phyloP scores from a whole-genome alignment of 805 yeast species.

The Suhomyces tanzawaensis region DNA sequence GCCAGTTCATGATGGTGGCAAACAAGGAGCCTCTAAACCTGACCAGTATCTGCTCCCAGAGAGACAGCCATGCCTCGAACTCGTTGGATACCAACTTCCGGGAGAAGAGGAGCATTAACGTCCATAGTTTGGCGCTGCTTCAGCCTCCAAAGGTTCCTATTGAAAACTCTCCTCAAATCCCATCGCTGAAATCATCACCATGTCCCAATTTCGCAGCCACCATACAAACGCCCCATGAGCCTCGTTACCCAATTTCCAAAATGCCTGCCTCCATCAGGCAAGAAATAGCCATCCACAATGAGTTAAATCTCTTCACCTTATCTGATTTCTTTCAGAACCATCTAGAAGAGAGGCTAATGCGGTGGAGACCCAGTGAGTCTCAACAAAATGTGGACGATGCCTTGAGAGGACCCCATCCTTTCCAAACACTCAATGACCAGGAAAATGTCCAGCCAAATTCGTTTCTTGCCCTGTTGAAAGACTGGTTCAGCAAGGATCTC shows the following conservation, averaged over 20 bases:
- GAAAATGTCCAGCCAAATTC: neutral
- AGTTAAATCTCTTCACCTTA: too few species aligned
- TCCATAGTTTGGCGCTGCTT: too few species aligned
- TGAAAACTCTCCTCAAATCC: neutral
- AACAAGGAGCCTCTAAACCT: too few species aligned
- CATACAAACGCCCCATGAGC: slow-evolving; percentile 18
- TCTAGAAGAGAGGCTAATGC: slow-evolving; percentile 30
- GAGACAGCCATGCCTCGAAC: too few species aligned
- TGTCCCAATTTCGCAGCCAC: slow-evolving; percentile 10
- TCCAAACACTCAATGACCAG: neutral
- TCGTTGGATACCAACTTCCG: too few species aligned
- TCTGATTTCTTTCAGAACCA: slow-evolving; percentile 19
- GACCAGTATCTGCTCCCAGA: too few species aligned
- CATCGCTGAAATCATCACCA: slow-evolving; percentile 1
- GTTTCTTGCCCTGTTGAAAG: neutral
- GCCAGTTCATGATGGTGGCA: too few species aligned
- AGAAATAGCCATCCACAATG: too few species aligned
- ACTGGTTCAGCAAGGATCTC: neutral
- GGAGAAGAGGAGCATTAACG: too few species aligned
- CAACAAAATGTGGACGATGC: slow-evolving; percentile 28
- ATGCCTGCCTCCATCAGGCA: too few species aligned
- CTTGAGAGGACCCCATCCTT: slow-evolving; percentile 31
- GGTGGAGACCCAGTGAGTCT: slow-evolving; percentile 34
- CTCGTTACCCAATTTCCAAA: too few species aligned
- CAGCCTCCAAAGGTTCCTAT: too few species aligned